phyloP scores from a whole-genome alignment of 768 basidiomycete genomes.

The Auricularia auricula-judae region DNA sequence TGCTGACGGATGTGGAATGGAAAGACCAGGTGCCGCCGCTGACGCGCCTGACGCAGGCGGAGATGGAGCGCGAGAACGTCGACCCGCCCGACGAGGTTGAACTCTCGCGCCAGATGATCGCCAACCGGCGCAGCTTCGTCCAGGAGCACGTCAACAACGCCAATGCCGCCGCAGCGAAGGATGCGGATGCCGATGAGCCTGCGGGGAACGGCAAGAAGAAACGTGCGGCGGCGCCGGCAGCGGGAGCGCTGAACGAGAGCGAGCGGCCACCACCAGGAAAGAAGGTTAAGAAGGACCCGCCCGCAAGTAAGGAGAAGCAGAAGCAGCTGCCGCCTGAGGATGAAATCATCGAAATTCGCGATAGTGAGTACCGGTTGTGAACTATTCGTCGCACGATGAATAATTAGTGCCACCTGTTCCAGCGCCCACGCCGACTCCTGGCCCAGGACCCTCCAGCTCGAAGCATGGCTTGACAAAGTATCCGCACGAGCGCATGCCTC shows the following conservation, averaged over 20 bases:
- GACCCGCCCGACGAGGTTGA: conserved; percentile 69
- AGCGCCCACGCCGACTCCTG: no score
- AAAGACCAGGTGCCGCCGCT: background rate
- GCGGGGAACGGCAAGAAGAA: background rate
- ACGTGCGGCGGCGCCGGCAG: background rate
- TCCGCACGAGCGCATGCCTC: no score
- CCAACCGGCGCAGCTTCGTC: conserved; percentile 53
- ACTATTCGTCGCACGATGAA: no score
- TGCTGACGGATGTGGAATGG: background rate
- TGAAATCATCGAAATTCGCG: background rate
- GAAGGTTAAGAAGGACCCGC: background rate
- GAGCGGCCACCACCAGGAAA: background rate
- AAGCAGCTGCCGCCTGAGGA: background rate
- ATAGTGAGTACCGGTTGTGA: background rate
- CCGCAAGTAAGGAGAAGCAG: background rate
- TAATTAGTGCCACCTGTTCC: no score
- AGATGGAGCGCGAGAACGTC: conserved; percentile 57
- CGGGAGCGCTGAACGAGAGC: background rate
- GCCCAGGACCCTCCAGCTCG: no score
- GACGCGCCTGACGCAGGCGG: conserved; percentile 24
- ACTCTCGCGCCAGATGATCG: conserved; percentile 69
- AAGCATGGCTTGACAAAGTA: no score
- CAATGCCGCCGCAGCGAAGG: conserved; percentile 32
- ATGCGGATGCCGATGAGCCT: background rate
- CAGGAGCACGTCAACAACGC: conserved; percentile 14